Evolutionary conservation across 768 basidiomycete genomes (phyloP).

Genomic region (Lactifluus echinatus): DNA sequence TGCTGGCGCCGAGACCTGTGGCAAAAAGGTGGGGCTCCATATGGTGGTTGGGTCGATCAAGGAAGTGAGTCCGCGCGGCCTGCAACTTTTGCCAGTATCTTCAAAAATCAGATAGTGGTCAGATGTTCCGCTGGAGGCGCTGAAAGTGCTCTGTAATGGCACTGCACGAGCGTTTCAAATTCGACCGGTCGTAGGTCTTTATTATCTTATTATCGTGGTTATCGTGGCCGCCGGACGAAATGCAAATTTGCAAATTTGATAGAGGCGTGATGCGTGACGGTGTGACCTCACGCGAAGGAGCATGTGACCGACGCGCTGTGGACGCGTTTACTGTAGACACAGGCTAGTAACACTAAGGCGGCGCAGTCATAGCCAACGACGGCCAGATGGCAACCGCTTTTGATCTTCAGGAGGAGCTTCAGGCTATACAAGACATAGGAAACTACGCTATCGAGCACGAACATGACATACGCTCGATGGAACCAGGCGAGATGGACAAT

Average conservation of each 20-base stretch:
- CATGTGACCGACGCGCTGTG: constrained; percentile 8
- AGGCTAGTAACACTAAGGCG: neutral
- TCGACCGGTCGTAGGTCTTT: too few relatives aligned
- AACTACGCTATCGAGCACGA: constrained; percentile 63
- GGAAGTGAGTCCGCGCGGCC: too few relatives aligned
- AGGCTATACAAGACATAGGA: constrained; percentile 49
- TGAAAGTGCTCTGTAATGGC: too few relatives aligned
- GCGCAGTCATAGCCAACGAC: neutral
- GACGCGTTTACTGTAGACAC: neutral
- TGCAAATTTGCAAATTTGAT: too few relatives aligned
- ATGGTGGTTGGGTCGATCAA: too few relatives aligned
- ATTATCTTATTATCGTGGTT: too few relatives aligned
- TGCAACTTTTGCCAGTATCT: neutral
- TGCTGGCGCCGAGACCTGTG: too few relatives aligned
- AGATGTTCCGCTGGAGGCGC: too few relatives aligned
- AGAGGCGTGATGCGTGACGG: neutral
- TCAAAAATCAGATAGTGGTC: neutral
- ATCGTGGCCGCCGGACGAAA: neutral
- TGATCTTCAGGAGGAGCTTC: constrained; percentile 73
- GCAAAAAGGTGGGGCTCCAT: too few relatives aligned
- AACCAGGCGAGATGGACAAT: constrained; percentile 34
- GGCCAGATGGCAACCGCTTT: constrained; percentile 33
- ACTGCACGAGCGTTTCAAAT: too few relatives aligned
- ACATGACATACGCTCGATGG: constrained; percentile 50
- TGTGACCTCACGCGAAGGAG: constrained; percentile 5